Conservation (phyloP, 805 yeast genomes). For the Candida maltosa region DNA sequence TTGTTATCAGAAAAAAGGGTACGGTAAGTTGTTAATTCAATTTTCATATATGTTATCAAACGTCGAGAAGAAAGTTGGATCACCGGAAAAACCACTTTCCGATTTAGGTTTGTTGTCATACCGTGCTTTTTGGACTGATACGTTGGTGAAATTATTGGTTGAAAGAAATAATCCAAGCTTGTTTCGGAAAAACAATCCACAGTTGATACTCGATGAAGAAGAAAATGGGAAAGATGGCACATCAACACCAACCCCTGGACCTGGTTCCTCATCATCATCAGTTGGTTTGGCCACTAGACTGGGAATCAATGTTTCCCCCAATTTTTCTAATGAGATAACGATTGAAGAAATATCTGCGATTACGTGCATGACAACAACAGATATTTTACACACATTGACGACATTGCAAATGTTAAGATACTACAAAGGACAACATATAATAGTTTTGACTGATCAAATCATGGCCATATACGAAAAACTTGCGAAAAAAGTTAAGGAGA, state of each 20-base stretch:
- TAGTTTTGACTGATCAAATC: slow-evolving; percentile 81
- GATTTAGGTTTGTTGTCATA: slow-evolving; percentile 92
- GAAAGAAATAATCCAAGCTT: slow-evolving; percentile 47
- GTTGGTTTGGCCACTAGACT: slow-evolving; percentile 3
- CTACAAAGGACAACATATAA: slow-evolving; percentile 91
- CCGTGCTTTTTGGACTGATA: slow-evolving; percentile 95
- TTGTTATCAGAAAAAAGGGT: slow-evolving; percentile 94
- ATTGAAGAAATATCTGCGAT: slow-evolving; percentile 85
- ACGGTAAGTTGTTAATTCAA: slow-evolving; percentile 86
- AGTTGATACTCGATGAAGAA: slow-evolving; percentile 7
- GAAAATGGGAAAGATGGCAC: slow-evolving; percentile 33
- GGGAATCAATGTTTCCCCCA: slow-evolving; percentile 3
- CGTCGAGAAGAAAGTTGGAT: slow-evolving; percentile 86
- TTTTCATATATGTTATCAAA: slow-evolving; percentile 89
- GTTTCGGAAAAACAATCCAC: slow-evolving; percentile 34
- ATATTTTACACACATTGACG: slow-evolving; percentile 88
- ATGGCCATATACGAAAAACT: slow-evolving; percentile 70
- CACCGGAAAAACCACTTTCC: slow-evolving; percentile 95
- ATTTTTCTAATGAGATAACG: slow-evolving; percentile 49
- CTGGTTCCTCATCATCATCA: slow-evolving; percentile 6
- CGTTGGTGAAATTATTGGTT: slow-evolving; percentile 68
- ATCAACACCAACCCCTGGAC: slow-evolving; percentile 18
- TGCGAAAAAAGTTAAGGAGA: slow-evolving; percentile 48
- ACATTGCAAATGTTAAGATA: slow-evolving; percentile 86
- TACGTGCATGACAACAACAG: slow-evolving; percentile 95